Evolutionary conservation across 352 stramenopile species (phyloP), one percentile per base, ranked within the genome.

Genomic region (Pelagophyceae sp.): DNA sequence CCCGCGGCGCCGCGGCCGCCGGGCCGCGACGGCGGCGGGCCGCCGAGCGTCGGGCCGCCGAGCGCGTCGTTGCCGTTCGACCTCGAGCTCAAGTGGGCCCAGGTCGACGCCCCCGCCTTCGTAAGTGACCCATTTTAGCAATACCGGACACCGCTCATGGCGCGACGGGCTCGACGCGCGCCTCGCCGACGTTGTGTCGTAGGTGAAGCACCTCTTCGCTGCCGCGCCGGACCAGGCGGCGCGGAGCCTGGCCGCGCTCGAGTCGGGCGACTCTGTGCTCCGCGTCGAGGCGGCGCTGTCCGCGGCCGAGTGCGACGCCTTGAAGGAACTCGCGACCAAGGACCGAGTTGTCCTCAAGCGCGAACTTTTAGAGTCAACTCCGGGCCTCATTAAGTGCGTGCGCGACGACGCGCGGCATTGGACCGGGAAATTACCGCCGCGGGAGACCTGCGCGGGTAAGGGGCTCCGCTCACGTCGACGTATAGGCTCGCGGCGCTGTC

Each of bases 181-280:
- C n/a, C n/a, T n/a, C n/a, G n/a, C n/a, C n/a, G n/a, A n/a, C n/a
- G n/a, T n/a, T n/a, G n/a, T n/a, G n/a, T n/a, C n/a, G 11, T 54
- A 54, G 45, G 45, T 54, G 45, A 54, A 54, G 45, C 11, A 54
- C 45, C 45, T 54, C 45, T 54, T 54, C 45, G 45, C 45, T 23
- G 45, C 45, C 45, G 45, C 45, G 45, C 45, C 45, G 45, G 45
- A 54, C 11, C 45, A 23, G 45, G 11, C 11, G 23, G 79, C 80
- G 76, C 17, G 51, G 33, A 75, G 69, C 32, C 29, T 75, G 69
- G 69, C 33, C 11, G 38, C 50, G 69, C 38, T 75, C 33, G 33
- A 75, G 69, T 45, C 29, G 69, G 51, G 33, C 29, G 69, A 75
- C 69, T 15, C 19, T 17, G 33, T 75, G 29, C 0, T 75, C n/a